A percentile compares a stretch with the other conserved stretches of the same genome.
Evolutionary conservation across 2,329 filamentous ascomycete species (phyloP).

Genomic region (Dactylellina drechsleri): DNA sequence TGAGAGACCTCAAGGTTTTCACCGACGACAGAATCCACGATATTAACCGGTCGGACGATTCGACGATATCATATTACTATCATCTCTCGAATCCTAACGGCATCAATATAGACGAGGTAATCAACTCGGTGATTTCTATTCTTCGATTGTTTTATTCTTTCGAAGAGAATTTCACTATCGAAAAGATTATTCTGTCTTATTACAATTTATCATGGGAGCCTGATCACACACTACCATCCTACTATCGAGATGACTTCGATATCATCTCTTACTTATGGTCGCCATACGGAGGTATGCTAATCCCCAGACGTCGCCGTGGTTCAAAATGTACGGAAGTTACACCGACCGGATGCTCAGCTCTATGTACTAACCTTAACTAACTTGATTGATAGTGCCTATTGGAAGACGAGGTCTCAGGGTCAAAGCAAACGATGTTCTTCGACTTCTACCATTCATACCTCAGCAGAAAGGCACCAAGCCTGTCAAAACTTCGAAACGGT

Average conservation of each 20-base stretch:
- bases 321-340: constrained; percentile 2
- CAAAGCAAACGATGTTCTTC: background rate
- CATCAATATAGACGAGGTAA: constrained; percentile 9
- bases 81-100: constrained; percentile 1
- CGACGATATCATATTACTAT: constrained; percentile 3
- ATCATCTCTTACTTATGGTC: constrained; percentile 17
- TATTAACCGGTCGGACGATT: constrained; percentile 11
- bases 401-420: background rate
- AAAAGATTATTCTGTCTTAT: constrained; percentile 3
- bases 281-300: constrained; percentile 8
- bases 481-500: too few relatives aligned
- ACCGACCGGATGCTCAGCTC: background rate
- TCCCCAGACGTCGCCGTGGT: background rate
- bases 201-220: constrained; percentile 2
- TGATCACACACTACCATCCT: constrained; percentile 10
- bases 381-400: background rate
- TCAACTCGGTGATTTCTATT: background rate
- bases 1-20: constrained; percentile 3
- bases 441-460: constrained; percentile 3
- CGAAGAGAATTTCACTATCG: constrained; percentile 5
- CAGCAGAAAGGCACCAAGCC: background rate
- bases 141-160: constrained; percentile 11
- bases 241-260: constrained; percentile 17
- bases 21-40: background rate
- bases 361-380: background rate